phyloP scores from a whole-genome alignment of 192 early-diverging fungal genomes.

The Coemansia sp. region DNA sequence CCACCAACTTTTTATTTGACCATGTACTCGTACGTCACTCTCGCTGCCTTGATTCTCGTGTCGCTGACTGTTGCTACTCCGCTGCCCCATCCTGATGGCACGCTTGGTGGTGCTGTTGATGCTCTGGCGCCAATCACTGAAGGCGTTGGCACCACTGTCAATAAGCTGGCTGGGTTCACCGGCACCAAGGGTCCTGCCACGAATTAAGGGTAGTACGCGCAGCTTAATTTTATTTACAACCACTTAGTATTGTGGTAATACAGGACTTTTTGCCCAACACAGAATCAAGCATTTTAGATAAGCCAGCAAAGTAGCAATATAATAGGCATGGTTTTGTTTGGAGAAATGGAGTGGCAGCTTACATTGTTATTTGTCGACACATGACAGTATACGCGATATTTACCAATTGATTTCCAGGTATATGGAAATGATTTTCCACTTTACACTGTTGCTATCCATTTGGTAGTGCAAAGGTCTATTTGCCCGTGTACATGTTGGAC shows the following conservation, averaged over 20 bases:
- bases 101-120: constrained; percentile 25
- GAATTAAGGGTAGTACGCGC: not conserved
- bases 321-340: too few relatives aligned
- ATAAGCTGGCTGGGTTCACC: constrained; percentile 9
- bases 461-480: not conserved
- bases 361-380: too few relatives aligned
- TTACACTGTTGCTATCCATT: not conserved
- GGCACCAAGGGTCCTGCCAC: too few relatives aligned
- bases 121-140: constrained; percentile 17
- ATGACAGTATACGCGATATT: not conserved
- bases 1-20: not conserved
- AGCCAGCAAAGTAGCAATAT: not conserved
- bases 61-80: constrained; percentile 8
- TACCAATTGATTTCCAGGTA: too few relatives aligned
- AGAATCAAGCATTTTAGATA: not conserved
- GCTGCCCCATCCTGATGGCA: constrained; percentile 10
- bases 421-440: too few relatives aligned
- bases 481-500: not conserved
- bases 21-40: not conserved
- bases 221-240: not conserved
- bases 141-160: constrained; percentile 14
- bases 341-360: too few relatives aligned
- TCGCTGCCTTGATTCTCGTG: not conserved
- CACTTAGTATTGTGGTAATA: not conserved
- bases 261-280: not conserved